Base-by-base conservation (phyloP, 164 flowering plant genomes). In the Chloranthus sessilifolius region DNA sequence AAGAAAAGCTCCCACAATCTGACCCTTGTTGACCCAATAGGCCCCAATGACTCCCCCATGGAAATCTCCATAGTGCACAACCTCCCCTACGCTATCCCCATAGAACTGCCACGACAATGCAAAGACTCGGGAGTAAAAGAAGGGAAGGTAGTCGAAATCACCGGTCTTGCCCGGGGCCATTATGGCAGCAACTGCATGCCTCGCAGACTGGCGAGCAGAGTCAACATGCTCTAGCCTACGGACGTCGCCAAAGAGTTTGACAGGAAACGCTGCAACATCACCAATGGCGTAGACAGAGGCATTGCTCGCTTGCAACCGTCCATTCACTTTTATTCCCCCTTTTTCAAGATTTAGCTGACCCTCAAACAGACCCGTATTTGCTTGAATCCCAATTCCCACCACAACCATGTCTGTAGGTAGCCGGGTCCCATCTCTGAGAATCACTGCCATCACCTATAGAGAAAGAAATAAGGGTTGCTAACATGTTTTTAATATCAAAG, bases 221-320 rank as follows among this genome's bases (percentile, higher is more conserved):
- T 92, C 99, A 9, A 92, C 99, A 49, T 88, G 99, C 70, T 92
- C 99, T 23, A 88, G 95, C 55, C 99, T 68, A 3, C 95, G 87
- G 19, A 60, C 79, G 63, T 88, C 95, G 5, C 95, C 85, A 53
- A 78, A 72, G 20, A 81, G 65, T 69, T 83, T 82, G 63, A 92
- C 79, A 5, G 91, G 99, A 61, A 92, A 88, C 14, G 96, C 42
- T 2, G 99, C 95, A 36, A 92, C 99, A 60, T 92, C 99, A 22
- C 99, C 96, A 7, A 92, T 78, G n/a, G 96, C 99, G 53, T 82
- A 92, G 25, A 92, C 88, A 3, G 94, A 84, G 67, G 62, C 74
- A 71, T 82, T 74, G 78, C 95, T 92, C 15, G 99, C 68, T 53
- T 88, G 99, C 80, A 92, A 50, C 37, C 15, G 60, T 3, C 82